Percentiles rank a stretch among this genome's conserved stretches.
Conservation (phyloP, 2,329 filamentous ascomycete species). For the Ascochyta viciae-villosae region DNA sequence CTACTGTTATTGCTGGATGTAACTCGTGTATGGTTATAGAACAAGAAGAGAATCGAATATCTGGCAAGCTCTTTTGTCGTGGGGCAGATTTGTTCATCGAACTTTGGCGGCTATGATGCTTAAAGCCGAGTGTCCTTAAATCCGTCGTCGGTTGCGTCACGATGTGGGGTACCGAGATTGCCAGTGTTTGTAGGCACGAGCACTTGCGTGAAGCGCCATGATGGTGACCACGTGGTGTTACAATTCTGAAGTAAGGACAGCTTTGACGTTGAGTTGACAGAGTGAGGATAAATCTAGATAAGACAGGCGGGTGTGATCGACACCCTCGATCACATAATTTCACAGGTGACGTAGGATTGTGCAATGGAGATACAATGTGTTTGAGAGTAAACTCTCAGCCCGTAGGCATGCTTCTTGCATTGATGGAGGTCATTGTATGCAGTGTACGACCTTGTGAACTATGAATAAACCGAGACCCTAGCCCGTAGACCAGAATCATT, state of each 20-base stretch:
- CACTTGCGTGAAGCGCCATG: neutral
- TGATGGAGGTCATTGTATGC: constrained; percentile 29
- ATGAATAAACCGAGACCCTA: constrained; percentile 36
- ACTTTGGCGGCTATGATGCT: neutral
- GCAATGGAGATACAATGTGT: neutral
- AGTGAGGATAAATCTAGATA: neutral
- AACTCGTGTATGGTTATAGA: neutral
- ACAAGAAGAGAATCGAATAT: neutral
- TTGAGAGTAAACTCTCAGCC: constrained; percentile 38
- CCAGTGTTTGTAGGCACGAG: neutral
- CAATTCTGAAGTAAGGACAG: too few relatives aligned
- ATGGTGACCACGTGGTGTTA: neutral
- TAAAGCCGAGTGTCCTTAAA: constrained; percentile 12
- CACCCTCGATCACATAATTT: neutral
- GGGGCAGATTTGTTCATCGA: neutral
- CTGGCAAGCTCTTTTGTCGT: neutral
- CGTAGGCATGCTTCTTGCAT: constrained; percentile 43
- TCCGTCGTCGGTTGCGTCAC: constrained; percentile 11
- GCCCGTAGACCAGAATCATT: constrained; percentile 33
- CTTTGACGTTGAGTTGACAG: neutral
- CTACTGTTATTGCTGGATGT: neutral
- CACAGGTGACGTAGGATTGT: neutral
- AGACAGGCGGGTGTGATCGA: neutral
- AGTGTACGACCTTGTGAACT: constrained; percentile 31
- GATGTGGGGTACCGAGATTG: constrained; percentile 6